A percentile compares a stretch with the other conserved stretches of the same genome.
These are phyloP conservation scores for Myxozyma melibiosi DNA, from an alignment of 805 yeast genomes.

Conservation along the genomic window DNA sequence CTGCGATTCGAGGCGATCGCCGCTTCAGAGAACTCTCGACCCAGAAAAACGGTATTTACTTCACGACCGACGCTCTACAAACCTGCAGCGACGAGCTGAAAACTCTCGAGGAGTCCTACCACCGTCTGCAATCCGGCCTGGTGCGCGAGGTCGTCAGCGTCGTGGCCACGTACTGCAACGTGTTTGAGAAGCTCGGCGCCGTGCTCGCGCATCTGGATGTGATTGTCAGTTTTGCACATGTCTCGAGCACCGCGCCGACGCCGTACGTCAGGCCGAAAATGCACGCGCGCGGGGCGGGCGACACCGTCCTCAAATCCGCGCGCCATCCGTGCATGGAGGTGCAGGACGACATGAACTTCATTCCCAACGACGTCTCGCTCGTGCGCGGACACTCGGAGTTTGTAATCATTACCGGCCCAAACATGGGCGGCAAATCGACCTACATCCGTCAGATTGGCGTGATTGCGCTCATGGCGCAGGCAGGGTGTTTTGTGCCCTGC, in stretches of 20 bases:
- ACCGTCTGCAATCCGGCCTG: conserved; percentile 71
- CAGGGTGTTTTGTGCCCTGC: conserved; percentile 88
- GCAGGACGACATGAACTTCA: conserved; percentile 87
- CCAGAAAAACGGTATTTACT: conserved; percentile 92
- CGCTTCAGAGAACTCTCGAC: conserved; percentile 81
- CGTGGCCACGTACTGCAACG: conserved; percentile 77
- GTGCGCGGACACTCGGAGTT: conserved; percentile 63
- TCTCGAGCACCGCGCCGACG: conserved; percentile 75
- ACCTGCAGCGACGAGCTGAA: conserved; percentile 61
- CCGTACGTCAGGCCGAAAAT: conserved; percentile 78
- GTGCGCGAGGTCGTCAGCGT: conserved; percentile 82
- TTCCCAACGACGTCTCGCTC: conserved; percentile 83
- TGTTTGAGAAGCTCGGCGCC: conserved; percentile 67
- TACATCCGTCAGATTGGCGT: conserved; percentile 89
- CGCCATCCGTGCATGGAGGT: conserved; percentile 94
- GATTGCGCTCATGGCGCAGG: conserved; percentile 81
- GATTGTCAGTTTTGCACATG: conserved; percentile 80
- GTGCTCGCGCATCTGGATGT: conserved; percentile 80
- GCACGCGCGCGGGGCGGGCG: conserved; percentile 50
- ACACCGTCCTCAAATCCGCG: conserved; percentile 64
- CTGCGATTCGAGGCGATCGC: conserved; percentile 59
- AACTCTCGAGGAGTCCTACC: conserved; percentile 66
- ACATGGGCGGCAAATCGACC: conserved; percentile 97
- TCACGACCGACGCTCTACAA: conserved; percentile 71
- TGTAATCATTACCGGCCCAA: conserved; percentile 89